Base-by-base conservation (phyloP, 108 stramenopile genomes). In the Stephanodiscus minutulus region DNA sequence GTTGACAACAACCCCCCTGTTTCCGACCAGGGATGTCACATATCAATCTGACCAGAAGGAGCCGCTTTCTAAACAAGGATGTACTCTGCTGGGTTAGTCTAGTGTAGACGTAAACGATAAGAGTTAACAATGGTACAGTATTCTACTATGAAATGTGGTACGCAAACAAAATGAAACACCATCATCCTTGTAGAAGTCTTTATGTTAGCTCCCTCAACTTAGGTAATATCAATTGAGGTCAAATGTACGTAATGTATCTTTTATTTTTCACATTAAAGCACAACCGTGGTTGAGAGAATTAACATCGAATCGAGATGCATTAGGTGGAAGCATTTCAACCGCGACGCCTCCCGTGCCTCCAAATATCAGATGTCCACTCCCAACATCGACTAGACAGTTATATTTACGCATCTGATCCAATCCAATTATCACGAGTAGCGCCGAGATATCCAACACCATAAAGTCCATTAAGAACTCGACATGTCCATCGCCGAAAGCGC, bases 391-490 rank as follows among this genome's bases (percentile, higher is more conserved):
- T 24, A 85, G 59, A 61, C 88, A 89, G 9, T 86, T 88, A 76
- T 85, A 91, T 21, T 85, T 84, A 13, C 91, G 76, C 82, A 91
- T 66, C 58, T 88, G 91, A 69, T 89, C 91, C 57, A 91, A 63
- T 7, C 91, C 88, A 11, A 91, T 65, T 8, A 91, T 83, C 54
- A 87, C 77, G 39, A 86, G 74, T 18, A 71, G 78, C 29, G 87
- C 81, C 7, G 39, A 35, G 0, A 83, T 68, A 47, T 91, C 91
- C 24, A 91, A 50, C 0, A 88, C 86, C 52, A 85, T 76, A 46
- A 91, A 91, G 55, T 87, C 87, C 55, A 88, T 74, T 1, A 74
- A 67, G 58, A 91, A 91, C 52, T 88, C 87, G 7, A 88, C 89
- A 70, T 91, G 82, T 7, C 87, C 87, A 41, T 81, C 72, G 24